Evolutionary conservation across 306 rosid species (phyloP), one percentile per base, ranked within the genome.

Genomic region (Sindora glabra): DNA sequence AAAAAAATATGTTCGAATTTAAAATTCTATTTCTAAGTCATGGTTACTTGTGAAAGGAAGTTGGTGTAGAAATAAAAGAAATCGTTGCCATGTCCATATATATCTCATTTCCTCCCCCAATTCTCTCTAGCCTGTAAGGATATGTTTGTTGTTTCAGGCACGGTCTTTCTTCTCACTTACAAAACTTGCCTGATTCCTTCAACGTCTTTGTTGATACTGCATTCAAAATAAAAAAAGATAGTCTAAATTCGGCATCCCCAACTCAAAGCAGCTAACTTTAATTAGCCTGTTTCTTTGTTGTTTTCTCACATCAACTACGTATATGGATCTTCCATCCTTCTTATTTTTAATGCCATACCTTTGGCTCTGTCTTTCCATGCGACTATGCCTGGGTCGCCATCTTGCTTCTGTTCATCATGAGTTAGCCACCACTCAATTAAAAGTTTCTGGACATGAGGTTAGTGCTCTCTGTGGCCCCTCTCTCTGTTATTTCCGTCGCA

Each of bases 321-420:
- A 47, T 37, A 71, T 71, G 76, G 47, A 27, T 32, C 48, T 56
- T 16, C 39, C 54, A 11, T 74, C 15, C 19, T 65, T 26, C 41
- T 15, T 72, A 30, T 45, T 75, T 40, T 51, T 73, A 60, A 56
- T 73, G 56, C 9, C 57, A 41, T 54, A 67, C 26, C 24, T 84
- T 70, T 72, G 18, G 18, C 42, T 73, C 70, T 72, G 18, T 23
- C 42, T 73, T 69, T 75, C 72, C 33, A 72, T 69, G 62, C 58
- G 54, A 46, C 45, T 8, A 12, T 63, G 74, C 57, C 41, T 47
- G 56, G 79, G 82, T 77, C 90, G 82, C 8, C 54, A 47, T 49
- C 62, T 83, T 25, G 67, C 24, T 19, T 49, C 22, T 34, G 23
- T 16, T 65, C 56, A 48, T 25, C 37, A 62, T 56, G 56, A 39